Base-by-base conservation (phyloP, 805 yeast genomes). In the Candida takata region DNA sequence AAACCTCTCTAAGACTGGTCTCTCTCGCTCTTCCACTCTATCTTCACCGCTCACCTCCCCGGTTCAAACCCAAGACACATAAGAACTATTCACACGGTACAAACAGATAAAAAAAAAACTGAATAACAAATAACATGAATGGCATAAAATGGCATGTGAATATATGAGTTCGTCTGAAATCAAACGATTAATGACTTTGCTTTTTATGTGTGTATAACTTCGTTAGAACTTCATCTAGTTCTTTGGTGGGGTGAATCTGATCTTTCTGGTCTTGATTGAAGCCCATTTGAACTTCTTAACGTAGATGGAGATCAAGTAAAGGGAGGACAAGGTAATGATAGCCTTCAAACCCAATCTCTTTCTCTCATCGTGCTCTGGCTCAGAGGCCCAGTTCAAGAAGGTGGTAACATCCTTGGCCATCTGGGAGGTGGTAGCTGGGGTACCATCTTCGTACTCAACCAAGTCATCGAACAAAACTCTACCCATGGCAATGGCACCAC, bases 401-500 rank as follows among this genome's bases (percentile, higher is more conserved):
- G 86, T 79, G 45, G 86, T 69, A 39, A 92, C 98, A 65, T 92
- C 98, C 75, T 92, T 92, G 51, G 98, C 98, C 97, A 90, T 88
- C 73, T 92, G 98, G 39, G 97, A 81, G 46, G 97, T 83, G 36
- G 97, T 79, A 36, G 98, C 97, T 41, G 95, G 95, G 41, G 98
- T 92, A 60, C 98, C 98, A 63, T 92, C 98, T 64, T 92, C 98
- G 68, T 79, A 92, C 72, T 92, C 98, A 47, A 92, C 98, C 58
- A 92, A 74, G 49, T 85, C 98, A 61, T 92, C 98, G 54, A 88
- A 92, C 64, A 92, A 74, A 41, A 90, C 97, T 72, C 98, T 84
- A 61, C 85, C 97, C 98, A 92, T 92, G 53, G 96, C 98, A 71
- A 92, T 90, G 29, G 97, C 75, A 49, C 98, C 97, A 69, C 97